These are phyloP conservation scores for Xylaria hypoxylon DNA, from an alignment of 2,329 filamentous ascomycete genomes.

Conservation along the genomic window DNA sequence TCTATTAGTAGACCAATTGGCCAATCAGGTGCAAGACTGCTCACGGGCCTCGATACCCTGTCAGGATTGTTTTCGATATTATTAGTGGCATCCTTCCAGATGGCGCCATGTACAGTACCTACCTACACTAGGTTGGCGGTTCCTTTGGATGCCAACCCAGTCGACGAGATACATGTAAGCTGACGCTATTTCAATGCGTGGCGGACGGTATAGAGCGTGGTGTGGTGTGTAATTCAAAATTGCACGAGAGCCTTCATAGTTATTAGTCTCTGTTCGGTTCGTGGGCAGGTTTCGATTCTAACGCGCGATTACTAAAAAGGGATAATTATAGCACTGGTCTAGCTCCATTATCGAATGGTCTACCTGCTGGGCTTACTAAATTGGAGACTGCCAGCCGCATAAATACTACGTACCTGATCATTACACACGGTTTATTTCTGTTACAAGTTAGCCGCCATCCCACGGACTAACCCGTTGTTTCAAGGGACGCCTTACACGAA, in stretches of 20 bases:
- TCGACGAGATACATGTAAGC: conserved; percentile 22
- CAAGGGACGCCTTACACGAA: neutral
- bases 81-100: conserved; percentile 15
- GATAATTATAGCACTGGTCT: conserved; percentile 35
- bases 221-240: conserved; percentile 14
- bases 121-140: conserved; percentile 18
- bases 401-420: neutral
- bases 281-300: conserved; percentile 8
- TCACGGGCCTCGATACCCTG: conserved; percentile 21
- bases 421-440: neutral
- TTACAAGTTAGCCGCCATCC: neutral
- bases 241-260: conserved; percentile 8
- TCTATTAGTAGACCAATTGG: conserved; percentile 8
- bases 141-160: conserved; percentile 11
- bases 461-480: neutral
- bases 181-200: conserved; percentile 30
- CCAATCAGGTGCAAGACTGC: conserved; percentile 15
- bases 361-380: conserved; percentile 34
- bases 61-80: conserved; percentile 1
- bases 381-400: conserved; percentile 23
- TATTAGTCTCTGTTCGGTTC: conserved; percentile 8
- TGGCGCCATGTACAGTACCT: too few species aligned
- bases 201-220: conserved; percentile 13
- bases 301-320: conserved; percentile 34
- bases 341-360: conserved; percentile 32